Evolutionary conservation across 73 alveolate species (phyloP).

Genomic region (Uronychia setigera): DNA sequence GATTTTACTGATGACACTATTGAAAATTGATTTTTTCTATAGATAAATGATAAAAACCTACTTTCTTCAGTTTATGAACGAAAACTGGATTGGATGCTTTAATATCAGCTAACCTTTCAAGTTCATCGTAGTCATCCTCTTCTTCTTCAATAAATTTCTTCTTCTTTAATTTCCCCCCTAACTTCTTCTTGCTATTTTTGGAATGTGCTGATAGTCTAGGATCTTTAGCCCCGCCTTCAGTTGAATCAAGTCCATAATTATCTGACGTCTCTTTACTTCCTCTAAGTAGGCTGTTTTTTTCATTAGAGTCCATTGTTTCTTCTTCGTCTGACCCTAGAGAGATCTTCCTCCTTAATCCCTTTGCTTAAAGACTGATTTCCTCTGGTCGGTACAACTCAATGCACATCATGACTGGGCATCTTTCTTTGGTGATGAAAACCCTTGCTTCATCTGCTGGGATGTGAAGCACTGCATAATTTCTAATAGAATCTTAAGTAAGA

Average conservation of each 20-base stretch:
- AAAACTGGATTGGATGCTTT: constrained; percentile 50
- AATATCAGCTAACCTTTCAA: constrained; percentile 32
- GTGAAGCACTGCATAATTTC: constrained; percentile 75
- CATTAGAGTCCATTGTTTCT: not conserved
- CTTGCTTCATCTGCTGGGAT: constrained; percentile 77
- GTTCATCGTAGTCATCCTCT: not conserved
- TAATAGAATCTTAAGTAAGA: constrained; percentile 37
- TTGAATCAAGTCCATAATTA: not conserved
- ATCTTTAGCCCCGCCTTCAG: not conserved
- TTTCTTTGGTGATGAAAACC: constrained; percentile 80
- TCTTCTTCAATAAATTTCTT: not conserved
- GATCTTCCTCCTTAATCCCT: not conserved
- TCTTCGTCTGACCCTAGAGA: not conserved
- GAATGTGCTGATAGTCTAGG: not conserved
- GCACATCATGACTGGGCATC: constrained; percentile 79
- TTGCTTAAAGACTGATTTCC: constrained; percentile 32
- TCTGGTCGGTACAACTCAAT: constrained; percentile 82
- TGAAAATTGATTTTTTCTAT: constrained; percentile 29
- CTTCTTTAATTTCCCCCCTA: not conserved
- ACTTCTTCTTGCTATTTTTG: not conserved
- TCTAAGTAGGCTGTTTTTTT: not conserved
- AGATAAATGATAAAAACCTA: not conserved
- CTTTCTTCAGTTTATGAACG: constrained; percentile 24
- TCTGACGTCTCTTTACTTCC: not conserved
- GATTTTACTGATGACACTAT: constrained; percentile 22